Conservation (phyloP, 2,329 filamentous ascomycete genomes). For the Aspergillus sp. region DNA sequence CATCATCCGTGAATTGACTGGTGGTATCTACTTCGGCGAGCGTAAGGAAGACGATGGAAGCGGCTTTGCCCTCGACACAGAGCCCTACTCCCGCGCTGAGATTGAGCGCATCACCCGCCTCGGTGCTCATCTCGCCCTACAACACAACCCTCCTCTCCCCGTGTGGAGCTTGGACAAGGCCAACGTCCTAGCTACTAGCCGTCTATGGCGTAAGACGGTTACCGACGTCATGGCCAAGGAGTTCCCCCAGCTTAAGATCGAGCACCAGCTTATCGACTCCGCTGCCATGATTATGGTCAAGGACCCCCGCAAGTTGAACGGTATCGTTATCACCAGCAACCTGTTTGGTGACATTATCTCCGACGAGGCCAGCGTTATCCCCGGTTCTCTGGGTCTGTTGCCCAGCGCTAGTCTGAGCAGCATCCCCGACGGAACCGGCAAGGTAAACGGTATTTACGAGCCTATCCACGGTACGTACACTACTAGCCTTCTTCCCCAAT, state of each 20-base stretch:
- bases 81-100: constrained; percentile 81
- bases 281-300: constrained; percentile 99
- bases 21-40: constrained; percentile 94
- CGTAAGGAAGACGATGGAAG: constrained; percentile 74
- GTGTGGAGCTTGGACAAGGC: constrained; percentile 94
- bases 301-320: constrained; percentile 84
- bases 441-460: constrained; percentile 94
- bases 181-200: constrained; percentile 86
- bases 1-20: constrained; percentile 87
- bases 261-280: constrained; percentile 90
- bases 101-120: constrained; percentile 85
- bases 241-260: constrained; percentile 80
- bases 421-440: constrained; percentile 79
- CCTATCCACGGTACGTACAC: constrained; percentile 78
- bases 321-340: constrained; percentile 89
- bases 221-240: constrained; percentile 81
- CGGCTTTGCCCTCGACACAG: constrained; percentile 76
- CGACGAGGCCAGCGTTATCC: constrained; percentile 93
- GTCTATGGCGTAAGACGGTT: constrained; percentile 86
- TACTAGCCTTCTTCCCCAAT: neutral
- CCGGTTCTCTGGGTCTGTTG: constrained; percentile 82
- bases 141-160: constrained; percentile 70
- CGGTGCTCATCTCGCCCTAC: constrained; percentile 76
- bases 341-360: constrained; percentile 94
- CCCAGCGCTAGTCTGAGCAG: constrained; percentile 85